Evolutionary conservation across 1,139 yeast genomes (phyloP).

Genomic region (Nadsonia commutata): DNA sequence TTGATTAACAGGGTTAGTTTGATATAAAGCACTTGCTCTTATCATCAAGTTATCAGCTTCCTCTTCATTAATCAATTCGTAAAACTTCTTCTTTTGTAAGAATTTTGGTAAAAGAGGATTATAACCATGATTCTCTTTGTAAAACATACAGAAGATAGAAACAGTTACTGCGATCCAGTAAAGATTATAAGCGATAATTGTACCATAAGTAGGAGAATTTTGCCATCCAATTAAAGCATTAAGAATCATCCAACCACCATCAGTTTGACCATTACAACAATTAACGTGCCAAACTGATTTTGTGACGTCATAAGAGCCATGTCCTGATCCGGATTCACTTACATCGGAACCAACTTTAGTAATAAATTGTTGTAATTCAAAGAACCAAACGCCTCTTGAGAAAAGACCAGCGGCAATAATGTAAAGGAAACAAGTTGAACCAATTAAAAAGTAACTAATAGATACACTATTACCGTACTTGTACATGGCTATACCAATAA

Average conservation of each 20-base stretch:
- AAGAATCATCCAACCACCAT: constrained; percentile 88
- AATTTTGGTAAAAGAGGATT: constrained; percentile 27
- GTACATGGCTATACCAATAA: constrained; percentile 54
- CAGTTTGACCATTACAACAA: constrained; percentile 82
- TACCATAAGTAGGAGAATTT: constrained; percentile 80
- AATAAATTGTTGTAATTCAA: constrained; percentile 52
- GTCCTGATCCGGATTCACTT: constrained; percentile 77
- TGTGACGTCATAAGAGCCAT: constrained; percentile 72
- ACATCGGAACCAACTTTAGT: constrained; percentile 74
- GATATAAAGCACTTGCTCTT: neutral
- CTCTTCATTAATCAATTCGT: neutral
- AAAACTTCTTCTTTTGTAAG: neutral
- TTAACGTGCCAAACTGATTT: constrained; percentile 84
- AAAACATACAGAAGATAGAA: constrained; percentile 43
- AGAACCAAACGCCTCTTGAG: constrained; percentile 82
- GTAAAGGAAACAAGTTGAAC: constrained; percentile 71
- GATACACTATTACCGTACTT: constrained; percentile 52
- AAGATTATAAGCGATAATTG: constrained; percentile 67
- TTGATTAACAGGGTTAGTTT: neutral
- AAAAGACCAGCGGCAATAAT: constrained; percentile 79
- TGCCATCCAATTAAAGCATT: constrained; percentile 84
- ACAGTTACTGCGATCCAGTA: constrained; percentile 61
- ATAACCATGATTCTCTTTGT: constrained; percentile 55
- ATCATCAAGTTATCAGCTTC: neutral
- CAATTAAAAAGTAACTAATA: constrained; percentile 62